Base-by-base conservation (phyloP, 2,329 filamentous ascomycete species). In the Teratosphaeria viscida region DNA sequence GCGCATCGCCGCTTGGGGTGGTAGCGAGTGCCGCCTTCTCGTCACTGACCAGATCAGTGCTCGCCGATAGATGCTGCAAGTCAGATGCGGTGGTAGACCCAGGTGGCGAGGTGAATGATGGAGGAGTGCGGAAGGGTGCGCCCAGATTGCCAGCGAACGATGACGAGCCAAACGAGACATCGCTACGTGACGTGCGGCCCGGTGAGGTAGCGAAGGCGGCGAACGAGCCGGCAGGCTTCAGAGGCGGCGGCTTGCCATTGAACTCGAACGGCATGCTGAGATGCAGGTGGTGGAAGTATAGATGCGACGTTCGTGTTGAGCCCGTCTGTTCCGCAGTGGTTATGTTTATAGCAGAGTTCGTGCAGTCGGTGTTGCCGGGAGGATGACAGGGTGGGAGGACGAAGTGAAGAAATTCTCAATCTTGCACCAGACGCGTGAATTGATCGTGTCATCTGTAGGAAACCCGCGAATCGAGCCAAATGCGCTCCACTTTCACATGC, bases 211-310 rank as follows among this genome's bases (percentile, higher is more conserved):
- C 35, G 27, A 54, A 47, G 37, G 19, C 27, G 49, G 49, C 43
- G 47, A 55, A 49, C 29, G 58, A 57, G 53, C 57, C 57, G 2
- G 43, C n/a, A 4, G 43, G 43, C 43, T 49, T 16, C 5, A 49
- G 7, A 23, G 43, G n/a, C 27, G 61, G 63, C 53, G 55, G 59
- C 43, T 56, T 54, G 58, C 61, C 61, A 35, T 54, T 63, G 55
- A 63, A 64, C 57, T 64, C 61, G 61, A 64, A 64, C 53, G 55
- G 55, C 63, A 64, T 64, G 3, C 29, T 59, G 55, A 5, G 27
- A 52, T 7, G 32, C 19, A 23, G 23, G 23, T 14, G n/a, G 29
- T 34, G 7, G 5, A n/a, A 12, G 37, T 8, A n/a, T 49, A 16
- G 43, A 49, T 19, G 43, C 43, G n/a, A 19, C 19, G n/a, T n/a